These are phyloP conservation scores for Pythium inflatum DNA, from an alignment of 352 stramenopile genomes.

Conservation along the genomic window DNA sequence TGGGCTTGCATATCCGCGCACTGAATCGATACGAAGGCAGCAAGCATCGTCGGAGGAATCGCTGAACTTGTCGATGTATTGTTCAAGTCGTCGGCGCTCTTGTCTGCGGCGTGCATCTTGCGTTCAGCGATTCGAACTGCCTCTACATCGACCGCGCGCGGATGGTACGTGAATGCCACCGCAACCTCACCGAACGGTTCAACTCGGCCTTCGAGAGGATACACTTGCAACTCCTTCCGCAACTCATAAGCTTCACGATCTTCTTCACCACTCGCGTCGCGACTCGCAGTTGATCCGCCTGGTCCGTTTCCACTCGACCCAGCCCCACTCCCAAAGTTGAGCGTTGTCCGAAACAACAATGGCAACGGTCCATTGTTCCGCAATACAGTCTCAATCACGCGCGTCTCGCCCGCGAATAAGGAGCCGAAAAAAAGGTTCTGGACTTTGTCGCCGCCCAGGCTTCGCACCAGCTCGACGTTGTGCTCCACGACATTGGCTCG, in stretches of 20 bases:
- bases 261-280: conserved; percentile 38
- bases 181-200: conserved; percentile 57
- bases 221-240: conserved; percentile 69
- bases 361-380: conserved; percentile 80
- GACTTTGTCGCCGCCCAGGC: conserved; percentile 48
- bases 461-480: conserved; percentile 78
- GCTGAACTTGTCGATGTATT: not conserved
- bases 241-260: conserved; percentile 71
- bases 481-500: conserved; percentile 82
- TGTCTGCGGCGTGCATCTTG: conserved; percentile 14
- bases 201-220: conserved; percentile 56
- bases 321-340: conserved; percentile 44
- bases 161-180: conserved; percentile 59
- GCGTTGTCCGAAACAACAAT: conserved; percentile 60
- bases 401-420: conserved; percentile 66
- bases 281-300: not conserved
- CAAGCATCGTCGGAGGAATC: conserved; percentile 39
- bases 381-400: conserved; percentile 63
- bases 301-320: not conserved
- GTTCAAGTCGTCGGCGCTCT: conserved; percentile 8
- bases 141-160: conserved; percentile 41
- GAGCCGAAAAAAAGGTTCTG: conserved; percentile 69
- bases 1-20: conserved; percentile 69
- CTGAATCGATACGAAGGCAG: conserved; percentile 74
- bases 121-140: conserved; percentile 36